Percentiles rank a stretch among this genome's conserved stretches.
Conservation (phyloP, 495 filamentous ascomycete species). For the Aspergillus mulundensis region DNA sequence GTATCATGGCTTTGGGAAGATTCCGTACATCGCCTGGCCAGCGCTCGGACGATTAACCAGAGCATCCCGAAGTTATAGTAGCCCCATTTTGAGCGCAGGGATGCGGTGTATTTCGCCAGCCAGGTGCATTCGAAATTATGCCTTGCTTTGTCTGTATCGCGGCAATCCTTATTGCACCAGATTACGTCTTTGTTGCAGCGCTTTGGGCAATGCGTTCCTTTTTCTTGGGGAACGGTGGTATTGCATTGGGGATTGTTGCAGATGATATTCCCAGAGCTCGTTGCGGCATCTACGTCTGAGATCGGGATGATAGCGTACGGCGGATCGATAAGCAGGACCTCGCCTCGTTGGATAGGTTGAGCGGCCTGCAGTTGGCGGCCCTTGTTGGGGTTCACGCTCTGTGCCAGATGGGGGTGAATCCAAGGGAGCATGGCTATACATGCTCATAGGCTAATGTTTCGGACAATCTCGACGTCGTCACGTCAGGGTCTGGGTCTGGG, state of each 20-base stretch:
- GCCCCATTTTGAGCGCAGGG: slow-evolving; percentile 32
- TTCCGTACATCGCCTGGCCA: slow-evolving; percentile 28
- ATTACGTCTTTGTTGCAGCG: slow-evolving; percentile 29
- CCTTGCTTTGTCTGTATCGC: slow-evolving; percentile 20
- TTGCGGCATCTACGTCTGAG: slow-evolving; percentile 21
- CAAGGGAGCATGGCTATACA: slow-evolving; percentile 10
- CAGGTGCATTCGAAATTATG: slow-evolving; percentile 38
- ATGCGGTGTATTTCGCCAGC: slow-evolving; percentile 26
- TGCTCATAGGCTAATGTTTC: no score
- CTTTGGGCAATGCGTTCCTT: slow-evolving; percentile 22
- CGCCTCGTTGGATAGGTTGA: slow-evolving; percentile 24
- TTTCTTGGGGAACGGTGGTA: slow-evolving; percentile 8
- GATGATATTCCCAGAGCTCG: slow-evolving; percentile 18
- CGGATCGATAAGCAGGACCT: slow-evolving; percentile 30
- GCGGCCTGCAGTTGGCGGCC: slow-evolving; percentile 35
- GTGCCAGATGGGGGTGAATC: slow-evolving; percentile 34
- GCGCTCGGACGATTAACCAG: slow-evolving; percentile 37
- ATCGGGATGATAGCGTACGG: slow-evolving; percentile 36
- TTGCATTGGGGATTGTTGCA: slow-evolving; percentile 38
- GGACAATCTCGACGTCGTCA: no score
- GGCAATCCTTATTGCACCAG: slow-evolving; percentile 31
- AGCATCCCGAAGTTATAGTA: slow-evolving; percentile 41
- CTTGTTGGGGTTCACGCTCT: slow-evolving; percentile 30
- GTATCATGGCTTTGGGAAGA: neutral
- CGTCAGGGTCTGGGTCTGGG: no score